Percentiles rank a stretch among this genome's conserved stretches.
These are phyloP conservation scores for Ephemerocybe angulata DNA, from an alignment of 768 basidiomycete genomes.

Conservation along the genomic window DNA sequence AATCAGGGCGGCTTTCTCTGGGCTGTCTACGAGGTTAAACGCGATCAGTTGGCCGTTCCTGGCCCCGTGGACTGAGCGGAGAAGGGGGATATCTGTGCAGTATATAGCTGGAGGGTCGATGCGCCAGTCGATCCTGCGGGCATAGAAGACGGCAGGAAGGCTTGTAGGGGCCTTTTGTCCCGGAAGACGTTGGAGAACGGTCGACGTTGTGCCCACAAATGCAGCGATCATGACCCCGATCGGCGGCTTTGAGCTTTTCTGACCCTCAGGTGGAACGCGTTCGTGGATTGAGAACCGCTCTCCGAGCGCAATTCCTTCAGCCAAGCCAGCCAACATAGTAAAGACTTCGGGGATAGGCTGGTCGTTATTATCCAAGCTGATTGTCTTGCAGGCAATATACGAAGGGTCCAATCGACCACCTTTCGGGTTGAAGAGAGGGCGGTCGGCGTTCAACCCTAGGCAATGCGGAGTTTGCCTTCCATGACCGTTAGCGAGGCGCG, in stretches of 20 bases:
- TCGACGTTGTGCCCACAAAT: slow-evolving; percentile 19
- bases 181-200: slow-evolving; percentile 12
- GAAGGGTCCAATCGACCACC: slow-evolving; percentile 24
- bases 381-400: slow-evolving; percentile 21
- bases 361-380: slow-evolving; percentile 2
- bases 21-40: slow-evolving; percentile 16
- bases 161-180: neutral
- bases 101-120: slow-evolving; percentile 18
- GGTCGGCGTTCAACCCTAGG: slow-evolving; percentile 26
- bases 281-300: slow-evolving; percentile 22
- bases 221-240: slow-evolving; percentile 20
- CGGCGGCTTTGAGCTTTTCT: slow-evolving; percentile 18
- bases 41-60: slow-evolving; percentile 1
- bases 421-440: slow-evolving; percentile 29
- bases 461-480: slow-evolving; percentile 33
- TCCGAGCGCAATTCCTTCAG: slow-evolving; percentile 27
- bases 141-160: slow-evolving; percentile 23
- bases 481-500: neutral
- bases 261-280: slow-evolving; percentile 18
- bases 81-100: slow-evolving; percentile 23
- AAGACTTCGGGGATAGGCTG: slow-evolving; percentile 1
- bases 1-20: slow-evolving; percentile 16
- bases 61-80: slow-evolving; percentile 15
- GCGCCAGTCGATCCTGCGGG: slow-evolving; percentile 15
- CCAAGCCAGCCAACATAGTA: slow-evolving; percentile 25